phyloP scores from a whole-genome alignment of 768 basidiomycete species.

The Mrakia frigida region DNA sequence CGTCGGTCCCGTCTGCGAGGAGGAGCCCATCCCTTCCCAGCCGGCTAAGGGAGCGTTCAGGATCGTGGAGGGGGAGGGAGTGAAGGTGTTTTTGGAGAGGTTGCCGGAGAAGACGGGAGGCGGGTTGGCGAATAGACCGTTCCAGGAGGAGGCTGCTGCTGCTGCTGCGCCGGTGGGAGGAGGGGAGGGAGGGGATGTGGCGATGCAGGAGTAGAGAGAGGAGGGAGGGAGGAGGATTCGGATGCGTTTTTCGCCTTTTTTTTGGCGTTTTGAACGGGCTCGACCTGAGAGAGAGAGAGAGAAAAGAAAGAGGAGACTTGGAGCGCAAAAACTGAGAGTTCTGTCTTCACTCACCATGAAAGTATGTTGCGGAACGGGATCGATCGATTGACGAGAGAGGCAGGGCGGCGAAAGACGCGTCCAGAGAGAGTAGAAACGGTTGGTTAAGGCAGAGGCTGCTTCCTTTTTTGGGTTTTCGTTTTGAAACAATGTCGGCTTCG shows the following conservation, averaged over 20 bases:
- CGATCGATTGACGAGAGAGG: too few relatives aligned
- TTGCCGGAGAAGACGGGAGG: constrained; percentile 61
- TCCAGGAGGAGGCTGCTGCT: constrained; percentile 37
- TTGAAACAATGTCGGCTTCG: too few relatives aligned
- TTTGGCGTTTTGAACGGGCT: too few relatives aligned
- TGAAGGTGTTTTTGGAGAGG: constrained; percentile 66
- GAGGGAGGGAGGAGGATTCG: not conserved
- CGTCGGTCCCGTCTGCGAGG: constrained; percentile 52
- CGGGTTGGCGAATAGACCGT: constrained; percentile 41
- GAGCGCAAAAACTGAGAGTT: too few relatives aligned
- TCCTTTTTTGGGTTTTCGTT: too few relatives aligned
- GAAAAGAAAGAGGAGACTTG: too few relatives aligned
- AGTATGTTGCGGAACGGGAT: too few relatives aligned
- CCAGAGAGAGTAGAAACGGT: too few relatives aligned
- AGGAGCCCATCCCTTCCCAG: constrained; percentile 44
- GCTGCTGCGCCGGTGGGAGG: constrained; percentile 37
- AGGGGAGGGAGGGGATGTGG: constrained; percentile 68
- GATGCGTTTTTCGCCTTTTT: not conserved
- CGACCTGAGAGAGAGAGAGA: too few relatives aligned
- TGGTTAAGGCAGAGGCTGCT: too few relatives aligned
- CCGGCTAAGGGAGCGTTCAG: constrained; percentile 61
- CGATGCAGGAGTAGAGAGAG: constrained; percentile 62
- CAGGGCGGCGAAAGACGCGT: too few relatives aligned
- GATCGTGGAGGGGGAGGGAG: constrained; percentile 75
- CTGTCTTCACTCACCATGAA: too few relatives aligned